Evolutionary conservation across 176 grass and related monocot genomes (phyloP), one percentile per base, ranked within the genome.

Genomic region (Aegilops tauschii): DNA sequence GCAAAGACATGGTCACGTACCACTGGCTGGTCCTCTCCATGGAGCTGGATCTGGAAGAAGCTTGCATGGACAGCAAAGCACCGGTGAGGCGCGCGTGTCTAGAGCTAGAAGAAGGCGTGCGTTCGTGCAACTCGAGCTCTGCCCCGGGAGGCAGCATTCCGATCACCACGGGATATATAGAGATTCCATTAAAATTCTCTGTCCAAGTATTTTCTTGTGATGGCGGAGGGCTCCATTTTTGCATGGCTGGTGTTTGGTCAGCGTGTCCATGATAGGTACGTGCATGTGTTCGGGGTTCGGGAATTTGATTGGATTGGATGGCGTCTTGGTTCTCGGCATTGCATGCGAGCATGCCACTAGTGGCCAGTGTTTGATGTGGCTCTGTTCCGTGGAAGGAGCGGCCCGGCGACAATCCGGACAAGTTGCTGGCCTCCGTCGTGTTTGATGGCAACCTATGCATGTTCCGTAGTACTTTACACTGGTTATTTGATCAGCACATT

Each of bases 11-110:
- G 10, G 13, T 1, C 3, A 64, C 61, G 42, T 88, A 98, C 95
- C 93, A 95, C 36, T 95, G 93, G 80, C 35, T 80, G 65, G 92
- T 90, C 88, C 83, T 92, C 66, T 98, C 93, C 91, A 93, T 98
- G 66, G 86, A 82, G 52, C 14, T 31, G 7, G 6, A 45, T 4
- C 14, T 4, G 9, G 67, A 45, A 21, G 76, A 4, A 29, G 39
- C 29, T 30, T 82, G 59, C 21, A 47, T 29, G 52, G n/a, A 34
- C 36, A 42, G 47, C 66, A 78, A 68, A 36, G 66, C 13, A 14
- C 45, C 32, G 50, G 78, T 31, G 70, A 68, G 49, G 1, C 4
- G 50, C 18, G 7, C 50, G 50, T 54, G 50, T 54, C 14, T 54
- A 54, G 50, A 54, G 50, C 47, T 77, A 77, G 74, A 77, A 17